A percentile compares a stretch with the other conserved stretches of the same genome.
These are phyloP conservation scores for Colletotrichum sp. DNA, from an alignment of 2,329 filamentous ascomycete species.

Conservation along the genomic window DNA sequence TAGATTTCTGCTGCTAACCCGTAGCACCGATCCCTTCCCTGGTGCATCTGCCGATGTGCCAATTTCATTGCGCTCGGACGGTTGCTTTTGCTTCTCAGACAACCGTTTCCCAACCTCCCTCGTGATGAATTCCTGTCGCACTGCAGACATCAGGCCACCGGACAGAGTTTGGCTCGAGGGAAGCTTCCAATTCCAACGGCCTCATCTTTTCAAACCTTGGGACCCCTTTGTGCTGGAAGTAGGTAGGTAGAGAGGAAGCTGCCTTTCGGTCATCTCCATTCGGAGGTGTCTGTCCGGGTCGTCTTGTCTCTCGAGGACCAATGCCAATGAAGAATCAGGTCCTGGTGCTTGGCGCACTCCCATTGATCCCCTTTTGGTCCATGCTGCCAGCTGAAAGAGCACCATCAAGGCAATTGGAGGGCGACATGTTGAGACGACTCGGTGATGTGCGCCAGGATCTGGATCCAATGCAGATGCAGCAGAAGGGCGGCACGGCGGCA, in stretches of 20 bases:
- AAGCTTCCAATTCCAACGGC: not conserved
- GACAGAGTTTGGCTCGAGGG: not conserved
- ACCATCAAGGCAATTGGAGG: not conserved
- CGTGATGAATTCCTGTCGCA: not conserved
- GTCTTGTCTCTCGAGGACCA: not conserved
- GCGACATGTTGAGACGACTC: not conserved
- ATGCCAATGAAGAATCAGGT: not conserved
- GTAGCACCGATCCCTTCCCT: not conserved
- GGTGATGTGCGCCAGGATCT: conserved; percentile 15
- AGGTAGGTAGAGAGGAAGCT: not conserved
- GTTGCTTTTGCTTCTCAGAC: conserved; percentile 10
- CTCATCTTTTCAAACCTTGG: not conserved
- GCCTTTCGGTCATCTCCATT: not conserved
- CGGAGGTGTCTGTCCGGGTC: not conserved
- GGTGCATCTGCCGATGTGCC: not conserved
- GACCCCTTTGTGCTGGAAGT: not conserved
- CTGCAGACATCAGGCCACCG: not conserved
- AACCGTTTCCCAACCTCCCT: conserved; percentile 11
- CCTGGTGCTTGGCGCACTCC: not conserved
- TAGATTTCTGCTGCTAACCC: not conserved
- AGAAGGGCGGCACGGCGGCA: not conserved
- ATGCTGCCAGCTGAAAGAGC: not conserved
- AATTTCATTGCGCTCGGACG: not conserved
- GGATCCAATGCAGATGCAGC: not conserved
- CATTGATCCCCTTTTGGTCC: not conserved